Base-by-base conservation (phyloP, 495 filamentous ascomycete genomes). In the Collariella sp. region DNA sequence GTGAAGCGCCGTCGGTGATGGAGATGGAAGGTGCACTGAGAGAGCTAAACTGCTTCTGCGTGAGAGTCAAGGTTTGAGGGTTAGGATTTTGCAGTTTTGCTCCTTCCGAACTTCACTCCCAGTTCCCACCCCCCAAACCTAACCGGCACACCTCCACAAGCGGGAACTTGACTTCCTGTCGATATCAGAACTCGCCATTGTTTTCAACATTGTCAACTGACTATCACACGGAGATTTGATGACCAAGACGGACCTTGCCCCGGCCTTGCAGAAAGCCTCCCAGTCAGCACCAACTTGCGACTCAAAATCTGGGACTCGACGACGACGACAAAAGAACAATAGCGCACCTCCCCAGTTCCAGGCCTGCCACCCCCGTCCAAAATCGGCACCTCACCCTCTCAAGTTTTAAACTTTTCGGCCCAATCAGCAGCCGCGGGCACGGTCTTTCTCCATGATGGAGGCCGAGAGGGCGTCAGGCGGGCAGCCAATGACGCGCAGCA, bases 401-500 rank as follows among this genome's bases (percentile, higher is more conserved):
- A 41, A 24, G 16, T 36, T 45, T 56, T 46, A 50, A 34, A 50
- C 50, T 42, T 52, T 57, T 55, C 38, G 19, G 50, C 38, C 67
- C 64, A 67, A 68, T 68, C 46, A 60, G 29, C 22, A 24, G 6
- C 18, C 49, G n/a, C 31, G 22, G 23, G 51, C 23, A 61, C 58
- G 62, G 49, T 34, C 51, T 55, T 62, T 64, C 47, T 57, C 56
- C 56, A 46, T 56, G 59, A 61, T 63, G 62, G 62, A 50, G 56
- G 62, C 62, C 66, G 56, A 58, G 59, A 51, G 49, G 62, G 64
- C 62, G 62, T 60, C 55, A 58, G 53, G 33, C 50, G 40, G 38
- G 42, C 56, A 66, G 59, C 67, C 67, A 67, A 69, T 69, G 62
- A 66, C 53, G 55, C 62, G 59, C 65, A 60, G 62, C 46, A 67